These are phyloP conservation scores for Hirsutella thompsonii DNA, from an alignment of 2,329 filamentous ascomycete genomes.

Conservation along the genomic window DNA sequence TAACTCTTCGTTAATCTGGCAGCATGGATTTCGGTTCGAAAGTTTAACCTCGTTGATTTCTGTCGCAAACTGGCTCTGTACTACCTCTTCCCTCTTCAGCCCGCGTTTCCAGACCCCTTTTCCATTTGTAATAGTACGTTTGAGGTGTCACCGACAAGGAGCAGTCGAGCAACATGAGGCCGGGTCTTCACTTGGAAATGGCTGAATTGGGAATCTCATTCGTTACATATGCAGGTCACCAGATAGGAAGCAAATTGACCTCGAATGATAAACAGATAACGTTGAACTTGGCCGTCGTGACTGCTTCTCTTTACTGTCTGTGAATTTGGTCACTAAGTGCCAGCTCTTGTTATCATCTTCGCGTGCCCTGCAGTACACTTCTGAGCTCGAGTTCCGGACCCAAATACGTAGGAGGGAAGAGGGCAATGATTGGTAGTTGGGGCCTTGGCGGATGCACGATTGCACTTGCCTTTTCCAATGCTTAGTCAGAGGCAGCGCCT, in stretches of 20 bases:
- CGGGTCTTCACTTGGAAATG: neutral
- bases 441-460: no score
- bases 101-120: neutral
- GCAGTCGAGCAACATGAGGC: neutral
- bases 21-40: neutral
- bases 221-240: conserved; percentile 3
- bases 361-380: no score
- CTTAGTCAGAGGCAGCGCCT: neutral
- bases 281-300: neutral
- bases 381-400: no score
- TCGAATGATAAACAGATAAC: neutral
- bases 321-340: neutral
- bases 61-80: conserved; percentile 1
- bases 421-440: no score
- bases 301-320: neutral
- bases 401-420: no score
- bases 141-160: neutral
- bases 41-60: conserved; percentile 1
- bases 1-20: neutral
- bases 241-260: conserved; percentile 5
- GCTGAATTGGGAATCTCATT: neutral
- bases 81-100: neutral
- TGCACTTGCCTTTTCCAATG: neutral
- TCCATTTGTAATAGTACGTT: conserved; percentile 2
- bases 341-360: no score